Evolutionary conservation across 148 eudicot species (phyloP), one percentile per base, ranked within the genome.

Genomic region (Chenopodium suecicum): DNA sequence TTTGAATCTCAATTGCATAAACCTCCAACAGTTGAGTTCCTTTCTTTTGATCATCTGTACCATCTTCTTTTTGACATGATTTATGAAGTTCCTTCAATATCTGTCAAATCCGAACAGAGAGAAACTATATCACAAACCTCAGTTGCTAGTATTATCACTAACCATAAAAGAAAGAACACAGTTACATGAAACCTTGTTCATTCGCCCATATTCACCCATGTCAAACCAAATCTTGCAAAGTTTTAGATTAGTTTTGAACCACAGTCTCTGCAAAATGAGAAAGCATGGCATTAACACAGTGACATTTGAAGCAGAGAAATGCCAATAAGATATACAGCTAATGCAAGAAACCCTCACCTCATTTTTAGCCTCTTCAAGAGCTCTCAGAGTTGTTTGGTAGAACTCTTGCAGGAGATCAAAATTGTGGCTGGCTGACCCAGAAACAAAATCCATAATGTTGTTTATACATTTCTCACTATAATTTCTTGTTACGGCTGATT

Each of bases 141-240:
- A 20, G 44, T 79, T 47, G 19, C 16, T 32, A n/a, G 63, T 47
- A 62, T 34, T 70, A 12, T 50, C 54, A 50, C 54, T 9, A 50
- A 50, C 47, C 2, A 34, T 34, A 74, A 65, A 70, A 73, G 22
- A 70, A 48, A 19, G 63, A 17, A 75, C 4, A 68, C 58, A 62
- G 25, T 22, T 12, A n/a, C 46, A 67, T 65, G 20, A 63, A 78
- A 96, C 99, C 99, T 96, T 96, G 86, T 86, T 96, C 99, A 94
- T 92, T 76, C 98, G 89, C 78, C 99, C 99, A 89, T 92, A 96
- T 83, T 96, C 99, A 20, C 97, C 92, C 89, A 94, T 96, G 88
- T 96, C 99, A 87, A 96, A 96, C 98, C 98, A 96, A 79, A 96
- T 96, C 81, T 96, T 94, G 86, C 99, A 94, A 76, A 96, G 94